Base-by-base conservation (phyloP, 2,329 filamentous ascomycete species). In the Mollisia scopiformis region DNA sequence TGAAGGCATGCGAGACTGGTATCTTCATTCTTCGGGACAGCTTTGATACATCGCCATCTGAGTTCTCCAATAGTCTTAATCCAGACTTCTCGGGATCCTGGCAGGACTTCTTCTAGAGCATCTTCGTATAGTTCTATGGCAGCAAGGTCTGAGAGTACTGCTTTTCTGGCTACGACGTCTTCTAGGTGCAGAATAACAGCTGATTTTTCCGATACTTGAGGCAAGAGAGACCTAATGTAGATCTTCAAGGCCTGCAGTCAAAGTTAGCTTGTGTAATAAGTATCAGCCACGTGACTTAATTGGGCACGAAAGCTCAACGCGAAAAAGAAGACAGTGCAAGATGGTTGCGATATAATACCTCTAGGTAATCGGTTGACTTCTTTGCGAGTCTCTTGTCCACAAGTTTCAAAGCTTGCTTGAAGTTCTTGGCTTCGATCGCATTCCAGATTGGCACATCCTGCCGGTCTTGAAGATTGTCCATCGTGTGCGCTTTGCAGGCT, bases 321-420 rank as follows among this genome's bases (percentile, higher is more conserved):
- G 23, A 50, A 43, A 41, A 31, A 27, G 55, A 16, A 47, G 11
- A 25, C 33, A 28, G 13, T 27, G 39, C 16, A 43, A 16, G 28
- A 5, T 14, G 13, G 10, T 27, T 33, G 30, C 35, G 8, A 52
- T 16, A 7, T 19, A 66, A 39, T 66, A 75, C 73, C 66, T 74
- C 65, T 23, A 72, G 62, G 58, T 74, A 74, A 25, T 71, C 67
- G 5, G 66, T 67, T 13, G 53, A 62, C 27, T 70, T 72, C 62
- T 75, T 75, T 25, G 67, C 60, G 30, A 75, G 53, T 47, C 69
- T 68, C 62, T 74, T 75, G 10, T 74, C 72, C 3, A 75, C 70
- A 3, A 73, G 62, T 61, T 74, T 75, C 41, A 74, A 61, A 11
- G 73, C 73, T 59, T 73, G 71, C 63, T 74, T 75, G 55, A 67